phyloP scores from a whole-genome alignment of 2,329 filamentous ascomycete species.

The Aureobasidium vineae region DNA sequence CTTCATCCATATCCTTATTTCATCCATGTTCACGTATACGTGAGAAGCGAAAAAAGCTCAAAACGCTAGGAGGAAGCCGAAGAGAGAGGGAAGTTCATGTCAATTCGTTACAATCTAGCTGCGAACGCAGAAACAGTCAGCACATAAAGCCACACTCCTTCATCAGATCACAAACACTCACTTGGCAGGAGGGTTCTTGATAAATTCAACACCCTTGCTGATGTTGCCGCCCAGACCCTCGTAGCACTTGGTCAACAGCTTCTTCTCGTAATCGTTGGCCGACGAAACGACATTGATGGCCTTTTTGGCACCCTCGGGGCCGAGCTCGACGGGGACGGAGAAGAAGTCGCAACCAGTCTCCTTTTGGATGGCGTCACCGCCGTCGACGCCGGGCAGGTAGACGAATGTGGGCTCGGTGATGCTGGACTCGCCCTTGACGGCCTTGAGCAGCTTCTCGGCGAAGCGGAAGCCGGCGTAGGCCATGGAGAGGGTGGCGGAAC shows the following conservation, averaged over 20 bases:
- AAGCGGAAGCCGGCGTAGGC: conserved; percentile 95
- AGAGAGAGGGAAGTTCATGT: neutral
- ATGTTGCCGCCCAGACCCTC: conserved; percentile 89
- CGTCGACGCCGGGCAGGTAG: conserved; percentile 86
- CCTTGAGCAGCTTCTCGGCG: conserved; percentile 90
- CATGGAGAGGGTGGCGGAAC: conserved; percentile 91
- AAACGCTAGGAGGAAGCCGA: neutral
- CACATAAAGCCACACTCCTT: no score
- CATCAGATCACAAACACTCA: conserved; percentile 48
- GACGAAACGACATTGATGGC: conserved; percentile 73
- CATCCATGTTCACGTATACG: no score
- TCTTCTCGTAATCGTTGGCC: conserved; percentile 85
- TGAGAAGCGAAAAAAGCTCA: neutral
- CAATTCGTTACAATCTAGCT: conserved; percentile 24
- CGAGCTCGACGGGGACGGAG: conserved; percentile 92
- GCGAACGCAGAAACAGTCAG: neutral
- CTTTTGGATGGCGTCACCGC: conserved; percentile 82
- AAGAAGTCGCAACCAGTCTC: conserved; percentile 86
- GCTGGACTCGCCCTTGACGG: conserved; percentile 82
- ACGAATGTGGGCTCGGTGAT: conserved; percentile 94
- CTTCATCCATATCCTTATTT: no score
- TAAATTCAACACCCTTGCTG: conserved; percentile 87
- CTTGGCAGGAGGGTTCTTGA: conserved; percentile 84
- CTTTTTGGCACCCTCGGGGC: conserved; percentile 81
- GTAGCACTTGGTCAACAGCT: conserved; percentile 71